These are phyloP conservation scores for Amauroascus niger DNA, from an alignment of 2,329 filamentous ascomycete species.

Conservation along the genomic window DNA sequence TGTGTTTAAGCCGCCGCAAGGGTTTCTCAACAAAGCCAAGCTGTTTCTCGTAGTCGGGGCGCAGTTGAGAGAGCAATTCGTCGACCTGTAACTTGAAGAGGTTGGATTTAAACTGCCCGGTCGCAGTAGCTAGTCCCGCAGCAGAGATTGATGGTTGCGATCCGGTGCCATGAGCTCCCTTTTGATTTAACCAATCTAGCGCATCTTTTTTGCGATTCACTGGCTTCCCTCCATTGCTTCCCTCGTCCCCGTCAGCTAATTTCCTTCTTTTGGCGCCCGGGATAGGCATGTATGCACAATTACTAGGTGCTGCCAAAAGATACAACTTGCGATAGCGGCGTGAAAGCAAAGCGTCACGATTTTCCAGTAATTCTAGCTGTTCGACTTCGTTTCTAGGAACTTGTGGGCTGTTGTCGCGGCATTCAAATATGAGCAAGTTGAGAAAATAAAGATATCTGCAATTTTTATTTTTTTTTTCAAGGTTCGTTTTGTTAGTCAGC, in stretches of 20 bases:
- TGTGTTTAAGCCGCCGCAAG: constrained; percentile 46
- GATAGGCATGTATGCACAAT: constrained; percentile 23
- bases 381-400: too few species aligned
- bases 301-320: neutral
- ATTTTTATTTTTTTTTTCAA: too few species aligned
- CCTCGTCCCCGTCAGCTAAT: constrained; percentile 31
- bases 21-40: constrained; percentile 45
- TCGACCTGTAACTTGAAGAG: constrained; percentile 60
- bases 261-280: constrained; percentile 40
- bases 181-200: constrained; percentile 14
- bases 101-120: constrained; percentile 54
- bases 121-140: constrained; percentile 31
- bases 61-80: constrained; percentile 50
- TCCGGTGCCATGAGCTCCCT: constrained; percentile 6
- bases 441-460: too few species aligned
- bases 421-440: too few species aligned
- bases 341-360: neutral
- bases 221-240: constrained; percentile 8
- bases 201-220: constrained; percentile 16
- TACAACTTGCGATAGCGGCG: neutral
- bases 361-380: neutral
- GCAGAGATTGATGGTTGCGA: constrained; percentile 16
- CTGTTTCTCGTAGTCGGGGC: constrained; percentile 50
- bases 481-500: too few species aligned
- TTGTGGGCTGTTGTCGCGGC: too few species aligned